Conservation (phyloP, 2,329 filamentous ascomycete genomes). For the Xylariomycetidae sp. region DNA sequence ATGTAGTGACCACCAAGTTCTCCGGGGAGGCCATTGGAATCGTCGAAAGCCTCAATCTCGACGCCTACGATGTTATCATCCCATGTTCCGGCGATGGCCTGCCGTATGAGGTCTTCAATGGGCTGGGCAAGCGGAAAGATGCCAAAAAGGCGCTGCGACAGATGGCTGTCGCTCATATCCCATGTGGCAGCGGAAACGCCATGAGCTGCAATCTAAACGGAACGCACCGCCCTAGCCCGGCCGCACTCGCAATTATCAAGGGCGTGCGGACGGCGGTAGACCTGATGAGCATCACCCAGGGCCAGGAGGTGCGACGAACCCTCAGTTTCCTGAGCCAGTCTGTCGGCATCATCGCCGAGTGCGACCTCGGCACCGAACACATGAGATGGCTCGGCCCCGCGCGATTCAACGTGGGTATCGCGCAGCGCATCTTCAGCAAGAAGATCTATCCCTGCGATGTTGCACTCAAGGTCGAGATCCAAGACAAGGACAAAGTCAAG, state of each 20-base stretch:
- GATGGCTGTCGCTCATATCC: constrained; percentile 79
- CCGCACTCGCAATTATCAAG: constrained; percentile 81
- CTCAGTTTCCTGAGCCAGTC: constrained; percentile 89
- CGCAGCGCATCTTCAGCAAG: constrained; percentile 69
- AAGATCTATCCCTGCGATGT: constrained; percentile 85
- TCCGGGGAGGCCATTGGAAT: constrained; percentile 75
- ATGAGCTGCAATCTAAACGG: constrained; percentile 88
- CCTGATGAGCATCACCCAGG: constrained; percentile 81
- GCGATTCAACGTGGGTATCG: constrained; percentile 78
- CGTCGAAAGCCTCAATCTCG: constrained; percentile 66
- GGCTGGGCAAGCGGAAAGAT: constrained; percentile 70
- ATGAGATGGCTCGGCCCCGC: constrained; percentile 87
- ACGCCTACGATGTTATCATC: constrained; percentile 77
- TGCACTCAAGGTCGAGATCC: constrained; percentile 75
- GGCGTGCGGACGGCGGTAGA: constrained; percentile 80
- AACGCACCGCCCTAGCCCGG: constrained; percentile 65
- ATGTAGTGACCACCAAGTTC: constrained; percentile 65
- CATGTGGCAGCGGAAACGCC: constrained; percentile 90
- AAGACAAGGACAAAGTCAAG: constrained; percentile 67
- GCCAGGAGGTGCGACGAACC: constrained; percentile 50
- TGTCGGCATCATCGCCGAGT: constrained; percentile 83
- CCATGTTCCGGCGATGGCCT: constrained; percentile 90
- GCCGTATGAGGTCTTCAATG: constrained; percentile 92
- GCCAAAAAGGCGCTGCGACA: constrained; percentile 67
- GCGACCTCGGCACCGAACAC: constrained; percentile 83